Conservation (phyloP, 371 early-diverging fungal species). For the Cokeromyces recurvatus region DNA sequence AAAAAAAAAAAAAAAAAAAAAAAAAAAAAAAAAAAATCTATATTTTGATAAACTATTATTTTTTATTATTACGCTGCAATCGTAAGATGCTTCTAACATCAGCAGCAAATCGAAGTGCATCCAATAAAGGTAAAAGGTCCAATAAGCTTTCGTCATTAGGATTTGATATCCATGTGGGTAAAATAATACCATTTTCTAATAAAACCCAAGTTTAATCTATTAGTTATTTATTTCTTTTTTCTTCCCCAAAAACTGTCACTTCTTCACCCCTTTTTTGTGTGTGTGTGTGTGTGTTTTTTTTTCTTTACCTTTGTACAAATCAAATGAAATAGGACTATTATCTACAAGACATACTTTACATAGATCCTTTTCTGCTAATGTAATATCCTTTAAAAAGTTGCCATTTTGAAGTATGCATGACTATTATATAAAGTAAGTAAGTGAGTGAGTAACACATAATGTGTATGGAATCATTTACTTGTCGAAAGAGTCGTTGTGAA, state of each 20-base stretch:
- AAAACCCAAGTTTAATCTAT: too few relatives aligned
- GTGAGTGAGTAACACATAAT: background rate
- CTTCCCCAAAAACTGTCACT: background rate
- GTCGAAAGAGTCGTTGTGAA: constrained; percentile 79
- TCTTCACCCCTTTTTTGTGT: background rate
- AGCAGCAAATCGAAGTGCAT: constrained; percentile 78
- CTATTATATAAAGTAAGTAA: constrained; percentile 11
- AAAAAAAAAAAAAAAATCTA: too few relatives aligned
- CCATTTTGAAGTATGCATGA: constrained; percentile 73
- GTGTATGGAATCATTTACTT: constrained; percentile 41
- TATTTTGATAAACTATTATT: too few relatives aligned
- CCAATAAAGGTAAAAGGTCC: constrained; percentile 81
- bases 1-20: background rate
- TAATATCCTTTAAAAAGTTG: constrained; percentile 86
- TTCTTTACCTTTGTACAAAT: constrained; percentile 69
- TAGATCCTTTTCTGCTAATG: constrained; percentile 77
- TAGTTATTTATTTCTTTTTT: background rate
- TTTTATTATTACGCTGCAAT: constrained; percentile 1
- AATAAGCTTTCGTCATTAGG: constrained; percentile 77
- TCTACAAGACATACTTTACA: constrained; percentile 88
- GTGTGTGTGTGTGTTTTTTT: background rate
- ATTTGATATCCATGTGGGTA: constrained; percentile 79
- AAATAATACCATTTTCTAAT: constrained; percentile 82
- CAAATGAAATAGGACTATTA: constrained; percentile 86
- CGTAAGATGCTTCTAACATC: constrained; percentile 72